A percentile compares a stretch with the other conserved stretches of the same genome.
Conservation (phyloP, 1,284 basidiomycete genomes). For the Rhodotorula sp. region DNA sequence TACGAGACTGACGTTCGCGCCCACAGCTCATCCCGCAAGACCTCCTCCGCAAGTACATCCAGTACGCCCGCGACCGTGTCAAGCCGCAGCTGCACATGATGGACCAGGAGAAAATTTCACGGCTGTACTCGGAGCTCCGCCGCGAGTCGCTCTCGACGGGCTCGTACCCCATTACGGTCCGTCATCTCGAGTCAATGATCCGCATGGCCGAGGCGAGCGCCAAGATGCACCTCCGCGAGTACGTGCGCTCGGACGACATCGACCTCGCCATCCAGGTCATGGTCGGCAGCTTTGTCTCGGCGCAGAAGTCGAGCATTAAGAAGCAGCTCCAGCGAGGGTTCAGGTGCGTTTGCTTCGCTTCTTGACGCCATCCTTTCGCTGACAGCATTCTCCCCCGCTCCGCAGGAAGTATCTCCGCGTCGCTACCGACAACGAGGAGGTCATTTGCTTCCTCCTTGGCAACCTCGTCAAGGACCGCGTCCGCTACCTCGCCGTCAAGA, state of each 20-base stretch:
- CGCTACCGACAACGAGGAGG: conserved; percentile 87
- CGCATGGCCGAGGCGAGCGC: conserved; percentile 98
- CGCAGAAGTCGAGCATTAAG: conserved; percentile 98
- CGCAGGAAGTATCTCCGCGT: conserved; percentile 97
- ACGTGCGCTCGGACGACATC: conserved; percentile 92
- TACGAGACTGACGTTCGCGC: background rate
- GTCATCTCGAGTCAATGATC: conserved; percentile 98
- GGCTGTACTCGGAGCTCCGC: conserved; percentile 94
- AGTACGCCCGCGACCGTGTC: conserved; percentile 93
- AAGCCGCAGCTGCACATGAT: conserved; percentile 89
- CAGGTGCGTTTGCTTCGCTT: conserved; percentile 18
- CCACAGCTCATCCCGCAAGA: conserved; percentile 92
- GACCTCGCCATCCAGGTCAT: conserved; percentile 95
- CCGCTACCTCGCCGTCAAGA: conserved; percentile 72
- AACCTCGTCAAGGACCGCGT: conserved; percentile 93
- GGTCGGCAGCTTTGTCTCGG: conserved; percentile 88
- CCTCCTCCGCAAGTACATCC: conserved; percentile 95
- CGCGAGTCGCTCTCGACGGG: conserved; percentile 95
- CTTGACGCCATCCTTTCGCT: background rate
- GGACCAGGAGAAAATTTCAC: conserved; percentile 91
- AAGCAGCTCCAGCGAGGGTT: conserved; percentile 83
- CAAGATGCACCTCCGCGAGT: conserved; percentile 97
- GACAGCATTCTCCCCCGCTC: conserved; percentile 10
- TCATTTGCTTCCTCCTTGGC: conserved; percentile 90
- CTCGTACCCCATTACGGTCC: conserved; percentile 96